Conservation (phyloP, 2,329 filamentous ascomycete genomes). For the Ascochyta fabae region DNA sequence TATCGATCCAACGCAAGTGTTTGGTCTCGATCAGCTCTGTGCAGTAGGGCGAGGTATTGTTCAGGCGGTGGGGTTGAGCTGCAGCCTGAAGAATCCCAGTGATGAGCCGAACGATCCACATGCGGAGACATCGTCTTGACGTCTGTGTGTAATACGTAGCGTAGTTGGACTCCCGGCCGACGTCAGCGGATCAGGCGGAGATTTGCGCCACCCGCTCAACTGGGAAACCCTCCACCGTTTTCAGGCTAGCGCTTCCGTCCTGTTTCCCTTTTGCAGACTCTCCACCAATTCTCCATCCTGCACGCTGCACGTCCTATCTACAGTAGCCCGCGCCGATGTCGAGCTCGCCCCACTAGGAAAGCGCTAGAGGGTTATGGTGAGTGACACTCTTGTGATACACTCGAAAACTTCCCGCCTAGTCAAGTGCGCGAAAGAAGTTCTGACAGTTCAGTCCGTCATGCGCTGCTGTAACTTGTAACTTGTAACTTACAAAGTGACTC, state of each 20-base stretch:
- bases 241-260: not conserved
- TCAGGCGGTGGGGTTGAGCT: not conserved
- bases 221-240: not conserved
- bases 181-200: not conserved
- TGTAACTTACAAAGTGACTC: not conserved
- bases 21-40: not conserved
- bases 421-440: too few relatives aligned
- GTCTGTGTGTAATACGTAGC: not conserved
- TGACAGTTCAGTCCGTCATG: too few relatives aligned
- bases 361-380: not conserved
- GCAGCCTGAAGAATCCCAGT: not conserved
- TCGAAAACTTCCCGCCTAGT: not conserved
- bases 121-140: not conserved
- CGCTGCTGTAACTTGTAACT: too few relatives aligned
- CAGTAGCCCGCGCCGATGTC: not conserved
- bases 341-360: not conserved
- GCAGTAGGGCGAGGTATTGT: not conserved
- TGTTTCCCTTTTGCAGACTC: not conserved
- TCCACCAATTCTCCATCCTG: not conserved
- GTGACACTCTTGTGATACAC: too few relatives aligned
- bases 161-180: not conserved
- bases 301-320: conserved; percentile 1
- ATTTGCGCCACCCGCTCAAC: not conserved
- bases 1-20: not conserved
- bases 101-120: not conserved